phyloP scores from a whole-genome alignment of 2,329 filamentous ascomycete species.

The Colletotrichum euphorbiae region DNA sequence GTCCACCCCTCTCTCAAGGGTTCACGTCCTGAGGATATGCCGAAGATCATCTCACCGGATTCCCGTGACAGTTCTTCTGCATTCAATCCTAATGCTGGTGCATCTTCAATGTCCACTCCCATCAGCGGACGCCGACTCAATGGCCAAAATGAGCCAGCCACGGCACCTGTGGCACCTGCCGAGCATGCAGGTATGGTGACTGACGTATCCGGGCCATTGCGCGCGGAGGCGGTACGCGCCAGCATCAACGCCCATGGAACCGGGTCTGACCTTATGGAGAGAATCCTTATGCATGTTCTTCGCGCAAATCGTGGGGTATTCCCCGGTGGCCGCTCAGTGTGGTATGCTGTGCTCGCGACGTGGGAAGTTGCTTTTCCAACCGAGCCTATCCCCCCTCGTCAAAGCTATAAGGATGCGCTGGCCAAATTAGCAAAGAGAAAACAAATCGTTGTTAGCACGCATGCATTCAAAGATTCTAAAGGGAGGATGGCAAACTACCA shows the following conservation, averaged over 20 bases:
- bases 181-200: neutral
- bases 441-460: slow-evolving; percentile 54
- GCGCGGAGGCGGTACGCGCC: slow-evolving; percentile 12
- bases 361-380: slow-evolving; percentile 57
- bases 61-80: neutral
- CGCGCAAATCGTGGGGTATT: slow-evolving; percentile 59
- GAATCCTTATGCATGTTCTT: slow-evolving; percentile 52
- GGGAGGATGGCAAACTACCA: slow-evolving; percentile 59
- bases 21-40: slow-evolving; percentile 3
- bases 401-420: slow-evolving; percentile 53
- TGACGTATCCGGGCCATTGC: neutral
- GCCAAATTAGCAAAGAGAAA: slow-evolving; percentile 53
- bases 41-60: neutral
- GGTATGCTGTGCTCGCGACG: slow-evolving; percentile 58
- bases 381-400: slow-evolving; percentile 55
- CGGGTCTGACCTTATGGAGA: slow-evolving; percentile 20
- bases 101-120: neutral
- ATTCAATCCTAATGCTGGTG: neutral
- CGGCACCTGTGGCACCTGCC: neutral
- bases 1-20: slow-evolving; percentile 15
- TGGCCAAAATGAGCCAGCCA: neutral
- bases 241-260: slow-evolving; percentile 5
- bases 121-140: neutral
- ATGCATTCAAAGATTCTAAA: slow-evolving; percentile 55
- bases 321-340: slow-evolving; percentile 62